phyloP scores from a whole-genome alignment of 495 filamentous ascomycete species.

The Daldinia grandis region DNA sequence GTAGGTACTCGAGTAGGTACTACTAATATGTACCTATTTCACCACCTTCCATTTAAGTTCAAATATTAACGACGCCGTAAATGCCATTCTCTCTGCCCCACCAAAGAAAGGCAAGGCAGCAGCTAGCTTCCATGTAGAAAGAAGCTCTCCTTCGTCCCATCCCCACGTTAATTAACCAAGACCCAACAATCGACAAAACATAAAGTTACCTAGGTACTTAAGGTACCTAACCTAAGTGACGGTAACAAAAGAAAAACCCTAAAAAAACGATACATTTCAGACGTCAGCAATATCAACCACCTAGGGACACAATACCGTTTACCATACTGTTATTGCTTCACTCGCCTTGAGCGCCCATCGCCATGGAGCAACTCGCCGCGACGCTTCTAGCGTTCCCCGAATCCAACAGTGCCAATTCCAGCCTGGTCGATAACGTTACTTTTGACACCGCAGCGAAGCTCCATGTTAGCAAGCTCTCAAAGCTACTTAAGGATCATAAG shows the following conservation, averaged over 20 bases:
- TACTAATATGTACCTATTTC: background rate
- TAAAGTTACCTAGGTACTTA: background rate
- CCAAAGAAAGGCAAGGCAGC: slow-evolving; percentile 1
- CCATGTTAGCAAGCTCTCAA: slow-evolving; percentile 48
- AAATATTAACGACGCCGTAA: background rate
- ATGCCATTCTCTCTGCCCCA: slow-evolving; percentile 10
- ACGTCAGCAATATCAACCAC: background rate
- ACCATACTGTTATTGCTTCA: background rate
- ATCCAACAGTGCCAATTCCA: slow-evolving; percentile 30
- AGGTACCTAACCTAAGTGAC: no score
- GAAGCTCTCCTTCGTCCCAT: background rate
- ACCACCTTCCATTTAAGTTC: background rate
- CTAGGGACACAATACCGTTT: background rate
- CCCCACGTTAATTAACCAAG: slow-evolving; percentile 1
- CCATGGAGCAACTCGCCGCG: slow-evolving; percentile 51
- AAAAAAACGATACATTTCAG: background rate
- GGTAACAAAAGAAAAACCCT: no score
- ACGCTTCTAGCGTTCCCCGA: slow-evolving; percentile 53
- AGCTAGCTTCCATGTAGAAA: background rate
- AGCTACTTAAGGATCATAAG: slow-evolving; percentile 43
- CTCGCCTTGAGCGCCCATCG: slow-evolving; percentile 22
- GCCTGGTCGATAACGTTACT: slow-evolving; percentile 43
- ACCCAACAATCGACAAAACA: background rate
- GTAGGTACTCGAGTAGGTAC: slow-evolving; percentile 6
- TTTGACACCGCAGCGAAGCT: slow-evolving; percentile 39